Conservation (phyloP, 768 basidiomycete genomes). For the Steccherinum ochraceum region DNA sequence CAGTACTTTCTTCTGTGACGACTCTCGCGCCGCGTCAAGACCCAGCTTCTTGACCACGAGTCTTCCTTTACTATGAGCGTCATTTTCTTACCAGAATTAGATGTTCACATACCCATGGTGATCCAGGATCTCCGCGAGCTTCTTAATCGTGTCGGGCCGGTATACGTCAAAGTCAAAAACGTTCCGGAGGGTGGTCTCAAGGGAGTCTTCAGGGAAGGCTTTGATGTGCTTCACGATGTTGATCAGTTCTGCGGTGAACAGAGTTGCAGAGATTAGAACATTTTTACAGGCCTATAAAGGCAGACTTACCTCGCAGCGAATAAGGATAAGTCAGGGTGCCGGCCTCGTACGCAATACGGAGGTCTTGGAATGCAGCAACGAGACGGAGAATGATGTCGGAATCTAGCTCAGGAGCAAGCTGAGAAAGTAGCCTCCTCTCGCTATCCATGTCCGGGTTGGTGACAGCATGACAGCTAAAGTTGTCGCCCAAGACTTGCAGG, state of each 20-base stretch:
- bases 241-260: slow-evolving; percentile 52
- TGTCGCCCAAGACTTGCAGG: slow-evolving; percentile 64
- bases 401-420: slow-evolving; percentile 55
- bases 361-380: slow-evolving; percentile 59
- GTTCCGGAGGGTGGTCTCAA: slow-evolving; percentile 56
- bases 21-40: slow-evolving; percentile 50
- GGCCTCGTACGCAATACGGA: slow-evolving; percentile 50
- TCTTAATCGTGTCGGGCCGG: slow-evolving; percentile 58
- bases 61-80: slow-evolving; percentile 23
- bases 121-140: slow-evolving; percentile 48
- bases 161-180: slow-evolving; percentile 69
- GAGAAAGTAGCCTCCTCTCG: slow-evolving; percentile 51
- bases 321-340: slow-evolving; percentile 62
- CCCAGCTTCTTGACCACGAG: slow-evolving; percentile 49
- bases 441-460: slow-evolving; percentile 63
- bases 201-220: slow-evolving; percentile 49
- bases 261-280: no score
- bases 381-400: slow-evolving; percentile 48
- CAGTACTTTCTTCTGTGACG: slow-evolving; percentile 39
- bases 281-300: background rate
- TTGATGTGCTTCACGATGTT: slow-evolving; percentile 60
- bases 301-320: slow-evolving; percentile 50
- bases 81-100: background rate
- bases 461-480: slow-evolving; percentile 59
- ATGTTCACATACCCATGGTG: slow-evolving; percentile 58